Evolutionary conservation across 2,329 filamentous ascomycete species (phyloP).

Genomic region (Microsporum audouinii): DNA sequence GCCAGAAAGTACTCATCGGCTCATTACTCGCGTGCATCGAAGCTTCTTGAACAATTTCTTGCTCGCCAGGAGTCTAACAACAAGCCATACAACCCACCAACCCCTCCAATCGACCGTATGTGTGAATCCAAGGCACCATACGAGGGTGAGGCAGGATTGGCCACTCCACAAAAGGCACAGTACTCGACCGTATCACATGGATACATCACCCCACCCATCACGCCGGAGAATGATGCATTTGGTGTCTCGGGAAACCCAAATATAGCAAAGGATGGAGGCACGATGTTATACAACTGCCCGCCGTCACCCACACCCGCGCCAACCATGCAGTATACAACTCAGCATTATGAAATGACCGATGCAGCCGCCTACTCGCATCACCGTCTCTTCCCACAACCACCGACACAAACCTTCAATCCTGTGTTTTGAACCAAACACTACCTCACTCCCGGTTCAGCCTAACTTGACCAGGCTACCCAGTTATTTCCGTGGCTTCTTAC

Average conservation of each 20-base stretch:
- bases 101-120: slow-evolving; percentile 30
- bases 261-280: slow-evolving; percentile 20
- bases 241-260: slow-evolving; percentile 26
- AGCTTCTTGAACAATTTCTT: slow-evolving; percentile 55
- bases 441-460: neutral
- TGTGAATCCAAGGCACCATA: slow-evolving; percentile 30
- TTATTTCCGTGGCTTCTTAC: neutral
- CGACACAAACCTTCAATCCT: slow-evolving; percentile 26
- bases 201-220: slow-evolving; percentile 39
- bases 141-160: slow-evolving; percentile 31
- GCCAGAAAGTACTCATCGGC: slow-evolving; percentile 57
- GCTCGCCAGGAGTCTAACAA: slow-evolving; percentile 49
- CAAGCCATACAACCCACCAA: slow-evolving; percentile 32
- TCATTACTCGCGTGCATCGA: slow-evolving; percentile 54
- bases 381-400: slow-evolving; percentile 23
- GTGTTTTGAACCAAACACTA: slow-evolving; percentile 12
- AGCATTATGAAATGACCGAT: slow-evolving; percentile 27
- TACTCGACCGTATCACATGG: slow-evolving; percentile 30
- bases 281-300: slow-evolving; percentile 22
- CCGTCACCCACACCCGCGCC: slow-evolving; percentile 29
- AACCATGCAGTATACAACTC: slow-evolving; percentile 27
- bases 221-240: slow-evolving; percentile 35
- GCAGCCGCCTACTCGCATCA: slow-evolving; percentile 25
- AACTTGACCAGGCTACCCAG: neutral
- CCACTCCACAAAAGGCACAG: slow-evolving; percentile 33